Evolutionary conservation across 306 rosid genomes (phyloP), one percentile per base, ranked within the genome.

Genomic region (Pachyrhizus erosus): DNA sequence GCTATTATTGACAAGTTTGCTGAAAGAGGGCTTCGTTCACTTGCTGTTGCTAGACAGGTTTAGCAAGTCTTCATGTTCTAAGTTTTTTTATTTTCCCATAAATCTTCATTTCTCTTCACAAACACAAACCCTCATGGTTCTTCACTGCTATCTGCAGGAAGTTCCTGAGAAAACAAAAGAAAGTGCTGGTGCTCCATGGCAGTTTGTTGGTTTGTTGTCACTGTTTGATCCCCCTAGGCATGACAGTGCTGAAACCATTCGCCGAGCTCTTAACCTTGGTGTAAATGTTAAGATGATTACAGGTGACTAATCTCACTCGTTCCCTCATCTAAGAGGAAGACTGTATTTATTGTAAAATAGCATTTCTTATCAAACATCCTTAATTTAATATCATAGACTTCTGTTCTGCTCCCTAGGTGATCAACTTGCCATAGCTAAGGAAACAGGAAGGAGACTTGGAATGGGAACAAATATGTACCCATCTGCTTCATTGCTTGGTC

Each of bases 391-490:
- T 80, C 74, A 55, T 40, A 10, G 40, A 64, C 27, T 70, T 83
- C 26, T 73, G n/a, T 83, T 45, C 14, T 73, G 0, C 15, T 48
- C 21, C 77, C 45, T 62, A 96, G 99, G 99, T 75, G 99, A 96
- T 85, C 99, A 96, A 91, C 95, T 96, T 68, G 99, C 99, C 83
- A 96, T 96, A 21, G 99, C 97, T 20, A 96, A 96, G 87, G 99
- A 96, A 55, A 93, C 99, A 6, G 99, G 99, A 12, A 80, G 98
- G 61, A 92, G 99, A 85, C 99, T 96, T 70, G 99, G 99, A 21
- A 96, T 96, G 99, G 99, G 99, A 86, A 91, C 99, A 46, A 96
- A 96, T 68, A 96, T 96, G 99, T 96, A 96, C 54, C 99, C 99
- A 27, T 93, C 97, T 85, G 83, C 99, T 83, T 77, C 99, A 60